Evolutionary conservation across 768 basidiomycete species (phyloP), one percentile per base, ranked within the genome.

Genomic region (Rhizopogon roseolus): DNA sequence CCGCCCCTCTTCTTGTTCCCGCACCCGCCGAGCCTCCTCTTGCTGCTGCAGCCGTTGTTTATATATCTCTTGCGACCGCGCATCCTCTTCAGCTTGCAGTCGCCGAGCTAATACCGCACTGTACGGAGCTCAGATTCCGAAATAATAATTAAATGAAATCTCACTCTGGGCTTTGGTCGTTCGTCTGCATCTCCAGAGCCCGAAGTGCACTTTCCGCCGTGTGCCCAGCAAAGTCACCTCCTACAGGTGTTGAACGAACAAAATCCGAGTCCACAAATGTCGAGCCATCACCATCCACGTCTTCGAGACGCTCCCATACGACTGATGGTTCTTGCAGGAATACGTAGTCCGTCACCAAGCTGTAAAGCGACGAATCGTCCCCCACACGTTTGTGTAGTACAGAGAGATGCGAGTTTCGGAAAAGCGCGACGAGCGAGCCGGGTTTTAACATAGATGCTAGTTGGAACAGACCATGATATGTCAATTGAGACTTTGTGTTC

Each of bases 271-370:
- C 92, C 19, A 88, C 88, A 62, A 93, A 96, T 5, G 80, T 79
- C 29, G 88, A 82, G 57, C 76, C 84, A 2, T 81, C 78, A 1
- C 91, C 91, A 55, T 96, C 93, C 29, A 94, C 79, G 62, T 96
- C 94, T 60, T 90, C 90, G 28, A 97, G 71, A 17, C 86, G 82
- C 69, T 97, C 94, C 94, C 94, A 97, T 3, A 94, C 87, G 25
- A 96, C 81, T 16, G 82, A 82, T 0, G 84, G 75, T 65, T 96
- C 93, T 53, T 81, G 67, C 2, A 85, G 70, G 66, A 97, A 93
- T 16, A 85, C 81, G 39, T 89, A 78, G 66, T 97, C 94, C 0
- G 94, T 94, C 11, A 87, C 91, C 56, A 97, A 85, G 1, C 83
- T 81, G 66, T 91, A 95, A 6, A 97, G 73, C 5, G 81, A 77